Evolutionary conservation across 2,329 filamentous ascomycete species (phyloP).

Genomic region (Blastomyces parvus): DNA sequence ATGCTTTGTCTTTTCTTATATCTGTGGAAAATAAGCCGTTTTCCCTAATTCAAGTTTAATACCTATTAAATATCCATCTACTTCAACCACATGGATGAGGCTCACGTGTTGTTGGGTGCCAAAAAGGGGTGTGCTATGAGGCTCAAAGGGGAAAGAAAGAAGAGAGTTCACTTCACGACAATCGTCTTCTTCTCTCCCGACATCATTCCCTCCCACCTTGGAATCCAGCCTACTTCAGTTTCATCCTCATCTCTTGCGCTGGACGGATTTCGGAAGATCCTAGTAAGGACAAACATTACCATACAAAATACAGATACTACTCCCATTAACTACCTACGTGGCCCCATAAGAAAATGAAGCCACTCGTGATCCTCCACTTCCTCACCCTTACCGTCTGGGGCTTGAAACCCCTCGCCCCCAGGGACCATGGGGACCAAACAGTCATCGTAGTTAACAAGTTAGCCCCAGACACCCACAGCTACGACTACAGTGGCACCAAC

Average conservation of each 20-base stretch:
- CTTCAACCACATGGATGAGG: background rate
- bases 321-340: background rate
- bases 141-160: background rate
- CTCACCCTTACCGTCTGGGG: conserved; percentile 9
- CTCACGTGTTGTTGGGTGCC: background rate
- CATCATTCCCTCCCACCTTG: background rate
- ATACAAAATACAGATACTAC: background rate
- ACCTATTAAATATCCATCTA: background rate
- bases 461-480: background rate
- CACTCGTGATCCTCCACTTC: conserved; percentile 8
- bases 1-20: background rate
- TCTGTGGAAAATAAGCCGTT: background rate
- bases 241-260: background rate
- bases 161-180: background rate
- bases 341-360: conserved; percentile 8
- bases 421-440: conserved; percentile 1
- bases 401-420: background rate
- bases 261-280: background rate
- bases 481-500: background rate
- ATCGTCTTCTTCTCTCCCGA: background rate
- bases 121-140: conserved; percentile 1
- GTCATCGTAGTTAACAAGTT: conserved; percentile 1
- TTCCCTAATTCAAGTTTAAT: background rate
- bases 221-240: background rate
- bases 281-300: background rate